These are phyloP conservation scores for Penicillium sclerotigenum DNA, from an alignment of 2,329 filamentous ascomycete genomes.

Conservation along the genomic window DNA sequence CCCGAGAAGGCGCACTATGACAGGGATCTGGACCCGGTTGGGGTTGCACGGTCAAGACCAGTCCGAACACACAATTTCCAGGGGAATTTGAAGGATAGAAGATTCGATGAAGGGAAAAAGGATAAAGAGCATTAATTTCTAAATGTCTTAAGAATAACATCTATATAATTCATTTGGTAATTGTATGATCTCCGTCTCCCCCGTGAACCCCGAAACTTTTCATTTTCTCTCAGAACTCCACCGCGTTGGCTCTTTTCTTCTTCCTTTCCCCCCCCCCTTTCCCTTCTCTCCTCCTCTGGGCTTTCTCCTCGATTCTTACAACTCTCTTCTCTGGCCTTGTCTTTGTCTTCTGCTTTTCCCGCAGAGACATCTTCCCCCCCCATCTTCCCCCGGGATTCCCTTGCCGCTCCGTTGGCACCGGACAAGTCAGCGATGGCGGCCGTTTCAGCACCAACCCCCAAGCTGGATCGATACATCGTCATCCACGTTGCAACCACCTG, in stretches of 20 bases:
- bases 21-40: conserved; percentile 11
- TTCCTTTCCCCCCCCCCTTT: conserved; percentile 17
- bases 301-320: conserved; percentile 29
- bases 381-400: conserved; percentile 20
- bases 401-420: conserved; percentile 30
- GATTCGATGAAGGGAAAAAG: neutral
- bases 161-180: neutral
- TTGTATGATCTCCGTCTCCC: conserved; percentile 16
- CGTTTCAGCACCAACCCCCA: conserved; percentile 56
- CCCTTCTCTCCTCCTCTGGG: conserved; percentile 15
- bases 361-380: conserved; percentile 25
- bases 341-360: conserved; percentile 29
- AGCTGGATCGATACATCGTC: conserved; percentile 93
- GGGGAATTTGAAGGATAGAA: conserved; percentile 3
- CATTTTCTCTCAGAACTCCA: conserved; percentile 25
- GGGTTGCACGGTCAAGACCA: conserved; percentile 12
- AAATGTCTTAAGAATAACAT: neutral
- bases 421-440: conserved; percentile 42
- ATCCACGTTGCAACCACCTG: conserved; percentile 98
- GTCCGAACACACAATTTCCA: conserved; percentile 13
- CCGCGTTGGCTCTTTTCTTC: conserved; percentile 21
- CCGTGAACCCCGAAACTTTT: conserved; percentile 22
- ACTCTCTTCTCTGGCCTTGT: conserved; percentile 29
- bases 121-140: neutral
- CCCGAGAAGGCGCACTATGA: neutral